Evolutionary conservation across 179 eudicot species (phyloP), one percentile per base, ranked within the genome.

Genomic region (Nepenthes alata): DNA sequence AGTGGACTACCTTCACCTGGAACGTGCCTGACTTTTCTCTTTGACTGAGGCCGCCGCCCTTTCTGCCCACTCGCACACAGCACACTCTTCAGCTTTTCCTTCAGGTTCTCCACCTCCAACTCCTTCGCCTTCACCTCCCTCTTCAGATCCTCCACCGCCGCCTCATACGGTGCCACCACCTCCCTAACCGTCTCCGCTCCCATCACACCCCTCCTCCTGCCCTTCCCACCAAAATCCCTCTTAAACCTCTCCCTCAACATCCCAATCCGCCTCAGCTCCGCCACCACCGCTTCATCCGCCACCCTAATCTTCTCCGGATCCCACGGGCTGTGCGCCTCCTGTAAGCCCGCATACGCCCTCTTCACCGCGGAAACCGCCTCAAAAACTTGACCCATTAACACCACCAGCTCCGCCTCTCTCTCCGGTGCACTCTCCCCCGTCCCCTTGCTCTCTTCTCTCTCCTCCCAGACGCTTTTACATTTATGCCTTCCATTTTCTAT

Each of bases 161-260:
- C 94, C 85, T 94, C 95, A 15, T 87, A 90, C 60, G 97, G 95
- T 69, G 85, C 90, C 69, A 83, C 94, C 72, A 85, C 86, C 62
- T 83, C 96, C 68, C 78, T 77, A 63, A 82, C 64, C 56, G 81
- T 75, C 74, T 51, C 59, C 61, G 54, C 36, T 39, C 55, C 34
- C 57, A 57, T n/a, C 10, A 64, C 37, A 11, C 69, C 70, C 3
- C 74, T 2, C 45, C 8, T 36, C 8, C 59, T 74, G 6, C 60
- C 67, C 5, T 59, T 77, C 45, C 58, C 49, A 37, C 7, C 75
- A 10, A 59, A 57, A 12, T 74, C 74, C 74, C 96, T 74, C 72
- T 80, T 70, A 61, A 80, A 87, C 82, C 91, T 81, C 89, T 87
- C 94, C 62, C 83, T 72, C 74, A 94, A 53, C 47, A 81, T 82